A percentile compares a stretch with the other conserved stretches of the same genome.
Conservation (phyloP, 2,329 filamentous ascomycete genomes). For the Monascus ruber region DNA sequence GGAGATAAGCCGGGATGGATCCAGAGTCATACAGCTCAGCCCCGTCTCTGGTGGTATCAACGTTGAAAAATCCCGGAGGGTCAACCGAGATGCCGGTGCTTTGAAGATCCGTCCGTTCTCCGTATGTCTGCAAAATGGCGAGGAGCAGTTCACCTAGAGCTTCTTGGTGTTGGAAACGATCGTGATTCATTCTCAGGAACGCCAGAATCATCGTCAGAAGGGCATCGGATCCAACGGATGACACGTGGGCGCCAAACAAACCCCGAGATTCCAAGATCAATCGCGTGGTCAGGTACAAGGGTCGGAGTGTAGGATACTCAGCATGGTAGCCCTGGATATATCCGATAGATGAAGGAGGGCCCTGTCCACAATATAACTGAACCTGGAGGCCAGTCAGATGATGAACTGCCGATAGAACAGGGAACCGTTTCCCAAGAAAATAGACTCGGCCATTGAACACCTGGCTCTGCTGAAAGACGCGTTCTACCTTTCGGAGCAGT, state of each 20-base stretch:
- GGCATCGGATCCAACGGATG: slow-evolving; percentile 44
- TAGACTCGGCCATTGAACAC: slow-evolving; percentile 11
- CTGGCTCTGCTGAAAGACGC: slow-evolving; percentile 9
- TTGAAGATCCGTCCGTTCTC: slow-evolving; percentile 32
- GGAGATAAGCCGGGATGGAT: slow-evolving; percentile 15
- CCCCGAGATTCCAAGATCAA: slow-evolving; percentile 40
- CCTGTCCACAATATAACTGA: slow-evolving; percentile 40
- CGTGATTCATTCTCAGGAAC: slow-evolving; percentile 36
- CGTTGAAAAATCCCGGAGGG: slow-evolving; percentile 32
- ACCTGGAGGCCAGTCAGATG: slow-evolving; percentile 37
- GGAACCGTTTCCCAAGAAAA: slow-evolving; percentile 14
- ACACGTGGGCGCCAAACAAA: slow-evolving; percentile 36
- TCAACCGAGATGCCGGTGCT: slow-evolving; percentile 40
- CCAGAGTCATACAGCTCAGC: slow-evolving; percentile 4
- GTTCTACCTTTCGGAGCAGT: slow-evolving; percentile 13
- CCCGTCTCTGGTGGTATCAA: slow-evolving; percentile 7
- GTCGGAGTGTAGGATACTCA: slow-evolving; percentile 38
- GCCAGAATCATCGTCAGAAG: slow-evolving; percentile 48
- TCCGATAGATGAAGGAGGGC: slow-evolving; percentile 26
- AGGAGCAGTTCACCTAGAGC: slow-evolving; percentile 35
- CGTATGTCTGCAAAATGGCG: slow-evolving; percentile 41
- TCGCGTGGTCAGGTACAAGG: slow-evolving; percentile 41
- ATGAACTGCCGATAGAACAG: slow-evolving; percentile 32
- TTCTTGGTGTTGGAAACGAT: slow-evolving; percentile 14
- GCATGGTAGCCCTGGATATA: slow-evolving; percentile 37